Percentiles rank a stretch among this genome's conserved stretches.
Conservation (phyloP, 2,329 filamentous ascomycete genomes). For the Teratosphaeriaceae sp. region DNA sequence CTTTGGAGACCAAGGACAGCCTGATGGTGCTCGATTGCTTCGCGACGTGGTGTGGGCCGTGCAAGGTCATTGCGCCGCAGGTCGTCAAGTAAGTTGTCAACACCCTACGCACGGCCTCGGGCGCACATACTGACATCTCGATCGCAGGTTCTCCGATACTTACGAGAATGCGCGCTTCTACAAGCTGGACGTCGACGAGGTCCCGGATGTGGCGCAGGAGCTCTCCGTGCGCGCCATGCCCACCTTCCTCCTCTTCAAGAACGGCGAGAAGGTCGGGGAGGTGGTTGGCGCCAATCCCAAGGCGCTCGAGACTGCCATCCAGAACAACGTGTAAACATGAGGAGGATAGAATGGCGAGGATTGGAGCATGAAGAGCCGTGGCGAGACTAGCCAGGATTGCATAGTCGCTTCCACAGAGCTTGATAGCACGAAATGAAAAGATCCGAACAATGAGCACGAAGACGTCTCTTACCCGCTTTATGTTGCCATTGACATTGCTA, state of each 20-base stretch:
- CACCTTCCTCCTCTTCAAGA: slow-evolving; percentile 79
- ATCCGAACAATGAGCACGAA: no score
- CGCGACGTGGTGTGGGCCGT: slow-evolving; percentile 89
- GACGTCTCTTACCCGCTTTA: no score
- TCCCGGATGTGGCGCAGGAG: slow-evolving; percentile 67
- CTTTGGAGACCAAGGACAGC: slow-evolving; percentile 46
- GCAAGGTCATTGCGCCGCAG: slow-evolving; percentile 79
- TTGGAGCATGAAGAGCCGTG: no score
- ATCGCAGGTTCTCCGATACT: slow-evolving; percentile 50
- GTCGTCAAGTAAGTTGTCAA: slow-evolving; percentile 55
- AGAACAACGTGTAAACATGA: slow-evolving; percentile 24
- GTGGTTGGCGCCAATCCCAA: slow-evolving; percentile 75
- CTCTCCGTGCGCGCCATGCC: slow-evolving; percentile 87
- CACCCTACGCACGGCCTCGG: neutral
- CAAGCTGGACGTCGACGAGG: slow-evolving; percentile 86
- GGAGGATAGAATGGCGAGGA: no score
- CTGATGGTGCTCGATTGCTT: slow-evolving; percentile 79
- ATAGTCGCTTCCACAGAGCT: no score
- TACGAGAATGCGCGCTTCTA: slow-evolving; percentile 63
- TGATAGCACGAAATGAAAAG: no score
- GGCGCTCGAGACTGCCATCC: slow-evolving; percentile 52
- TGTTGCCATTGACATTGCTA: no score
- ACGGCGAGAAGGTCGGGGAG: slow-evolving; percentile 64
- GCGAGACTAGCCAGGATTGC: no score
- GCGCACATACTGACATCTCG: neutral